Conservation (phyloP, 331 rosid genomes). For the Quercus tomentella region DNA sequence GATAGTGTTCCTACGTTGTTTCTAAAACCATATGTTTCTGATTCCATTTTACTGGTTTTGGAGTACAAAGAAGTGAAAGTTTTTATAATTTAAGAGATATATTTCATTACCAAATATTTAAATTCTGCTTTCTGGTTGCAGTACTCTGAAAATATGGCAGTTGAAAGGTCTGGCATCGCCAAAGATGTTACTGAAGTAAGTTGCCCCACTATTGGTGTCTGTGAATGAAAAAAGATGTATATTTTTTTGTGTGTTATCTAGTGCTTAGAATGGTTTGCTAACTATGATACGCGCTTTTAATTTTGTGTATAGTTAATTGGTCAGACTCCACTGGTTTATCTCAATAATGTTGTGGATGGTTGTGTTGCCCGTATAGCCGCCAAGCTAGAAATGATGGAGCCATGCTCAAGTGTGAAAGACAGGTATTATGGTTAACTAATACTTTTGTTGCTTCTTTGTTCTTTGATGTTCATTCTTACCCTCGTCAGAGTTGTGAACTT, state of each 20-base stretch:
- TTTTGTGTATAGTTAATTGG: slow-evolving; percentile 47
- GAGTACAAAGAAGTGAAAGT: not conserved
- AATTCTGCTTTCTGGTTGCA: slow-evolving; percentile 14
- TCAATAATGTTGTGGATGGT: slow-evolving; percentile 42
- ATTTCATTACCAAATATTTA: not conserved
- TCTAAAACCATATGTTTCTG: not conserved
- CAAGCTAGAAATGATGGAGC: slow-evolving; percentile 64
- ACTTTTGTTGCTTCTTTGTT: not conserved
- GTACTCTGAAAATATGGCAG: slow-evolving; percentile 44
- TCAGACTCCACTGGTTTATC: slow-evolving; percentile 62
- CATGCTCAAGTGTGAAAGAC: slow-evolving; percentile 70
- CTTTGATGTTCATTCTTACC: not conserved
- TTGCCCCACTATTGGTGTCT: not conserved
- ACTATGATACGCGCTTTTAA: not conserved
- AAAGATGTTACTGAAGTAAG: slow-evolving; percentile 60
- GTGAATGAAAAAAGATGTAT: not conserved
- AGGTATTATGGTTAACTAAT: slow-evolving; percentile 30
- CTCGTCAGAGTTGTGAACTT: not conserved
- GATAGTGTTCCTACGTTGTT: not conserved
- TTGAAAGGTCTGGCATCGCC: slow-evolving; percentile 43
- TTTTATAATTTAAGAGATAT: not conserved
- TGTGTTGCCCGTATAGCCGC: slow-evolving; percentile 60
- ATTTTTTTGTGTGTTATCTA: not conserved
- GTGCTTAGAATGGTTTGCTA: slow-evolving; percentile 11
- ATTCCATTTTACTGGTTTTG: not conserved